These are phyloP conservation scores for Globisporangium takayamanum DNA, from an alignment of 352 stramenopile genomes.

Conservation along the genomic window DNA sequence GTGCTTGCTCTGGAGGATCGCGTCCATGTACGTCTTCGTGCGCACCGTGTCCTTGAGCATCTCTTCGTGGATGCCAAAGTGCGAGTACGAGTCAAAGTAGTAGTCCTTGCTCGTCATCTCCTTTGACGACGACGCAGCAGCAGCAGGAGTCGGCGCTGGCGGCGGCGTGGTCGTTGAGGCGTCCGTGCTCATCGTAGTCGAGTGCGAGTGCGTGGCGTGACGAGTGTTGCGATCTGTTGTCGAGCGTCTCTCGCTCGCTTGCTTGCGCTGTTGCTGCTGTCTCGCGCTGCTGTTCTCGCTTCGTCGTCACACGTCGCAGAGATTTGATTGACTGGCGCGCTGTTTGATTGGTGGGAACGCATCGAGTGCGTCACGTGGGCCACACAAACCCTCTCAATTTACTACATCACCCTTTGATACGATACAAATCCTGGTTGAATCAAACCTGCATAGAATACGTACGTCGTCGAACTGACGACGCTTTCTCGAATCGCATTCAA, in stretches of 20 bases:
- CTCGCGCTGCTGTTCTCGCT: neutral
- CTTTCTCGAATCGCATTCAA: too few species aligned
- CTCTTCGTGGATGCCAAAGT: conserved; percentile 98
- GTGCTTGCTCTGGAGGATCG: conserved; percentile 96
- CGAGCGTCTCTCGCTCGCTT: neutral
- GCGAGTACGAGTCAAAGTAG: conserved; percentile 98
- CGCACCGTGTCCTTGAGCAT: conserved; percentile 90
- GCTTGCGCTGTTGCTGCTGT: neutral
- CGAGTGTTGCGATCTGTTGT: conserved; percentile 2
- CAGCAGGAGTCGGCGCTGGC: conserved; percentile 14
- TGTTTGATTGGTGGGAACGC: neutral
- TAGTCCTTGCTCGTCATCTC: conserved; percentile 94
- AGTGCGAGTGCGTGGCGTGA: neutral
- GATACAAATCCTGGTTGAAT: too few species aligned
- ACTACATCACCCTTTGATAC: too few species aligned
- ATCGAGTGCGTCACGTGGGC: too few species aligned
- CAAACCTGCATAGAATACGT: too few species aligned
- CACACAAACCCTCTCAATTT: too few species aligned
- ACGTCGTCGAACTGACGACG: too few species aligned
- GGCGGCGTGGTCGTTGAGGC: conserved; percentile 14
- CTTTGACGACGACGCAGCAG: conserved; percentile 16
- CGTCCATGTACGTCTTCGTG: conserved; percentile 96
- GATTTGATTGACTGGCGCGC: conserved; percentile 10
- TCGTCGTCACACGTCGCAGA: conserved; percentile 10
- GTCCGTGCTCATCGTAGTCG: conserved; percentile 21